Conservation (phyloP, 495 filamentous ascomycete genomes). For the Tuber aestivum region DNA sequence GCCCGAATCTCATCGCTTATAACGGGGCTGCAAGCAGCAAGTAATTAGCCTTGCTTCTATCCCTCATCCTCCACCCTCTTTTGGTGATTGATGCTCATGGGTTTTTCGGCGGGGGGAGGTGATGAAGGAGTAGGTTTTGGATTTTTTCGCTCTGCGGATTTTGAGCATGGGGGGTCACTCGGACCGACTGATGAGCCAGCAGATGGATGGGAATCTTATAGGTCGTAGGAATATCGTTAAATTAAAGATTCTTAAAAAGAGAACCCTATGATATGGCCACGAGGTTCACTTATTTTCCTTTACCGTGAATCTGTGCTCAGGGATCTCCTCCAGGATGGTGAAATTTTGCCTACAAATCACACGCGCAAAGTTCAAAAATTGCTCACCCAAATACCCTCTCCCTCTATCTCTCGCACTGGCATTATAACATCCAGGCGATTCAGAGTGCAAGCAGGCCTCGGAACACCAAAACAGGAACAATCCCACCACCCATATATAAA, state of each 20-base stretch:
- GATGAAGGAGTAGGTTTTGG: neutral
- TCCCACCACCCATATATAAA: too few relatives aligned
- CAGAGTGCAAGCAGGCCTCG: neutral
- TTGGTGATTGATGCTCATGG: neutral
- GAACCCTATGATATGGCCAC: neutral
- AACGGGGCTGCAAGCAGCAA: conserved; percentile 29
- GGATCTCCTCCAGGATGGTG: neutral
- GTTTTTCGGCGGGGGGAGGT: neutral
- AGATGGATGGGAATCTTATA: neutral
- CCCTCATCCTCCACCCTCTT: neutral
- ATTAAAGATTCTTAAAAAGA: neutral
- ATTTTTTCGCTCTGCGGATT: neutral
- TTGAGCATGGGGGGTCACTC: neutral
- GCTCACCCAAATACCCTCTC: neutral
- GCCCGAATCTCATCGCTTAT: conserved; percentile 40
- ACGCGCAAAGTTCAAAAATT: neutral
- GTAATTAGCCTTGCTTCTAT: neutral
- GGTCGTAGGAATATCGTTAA: neutral
- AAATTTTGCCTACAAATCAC: neutral
- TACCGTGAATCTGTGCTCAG: neutral
- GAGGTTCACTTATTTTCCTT: neutral
- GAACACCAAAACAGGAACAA: neutral
- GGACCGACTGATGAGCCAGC: neutral
- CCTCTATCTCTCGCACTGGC: too few relatives aligned
- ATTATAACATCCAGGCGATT: neutral